Conservation (phyloP, 2,329 filamentous ascomycete genomes). For the Cercospora sp. region DNA sequence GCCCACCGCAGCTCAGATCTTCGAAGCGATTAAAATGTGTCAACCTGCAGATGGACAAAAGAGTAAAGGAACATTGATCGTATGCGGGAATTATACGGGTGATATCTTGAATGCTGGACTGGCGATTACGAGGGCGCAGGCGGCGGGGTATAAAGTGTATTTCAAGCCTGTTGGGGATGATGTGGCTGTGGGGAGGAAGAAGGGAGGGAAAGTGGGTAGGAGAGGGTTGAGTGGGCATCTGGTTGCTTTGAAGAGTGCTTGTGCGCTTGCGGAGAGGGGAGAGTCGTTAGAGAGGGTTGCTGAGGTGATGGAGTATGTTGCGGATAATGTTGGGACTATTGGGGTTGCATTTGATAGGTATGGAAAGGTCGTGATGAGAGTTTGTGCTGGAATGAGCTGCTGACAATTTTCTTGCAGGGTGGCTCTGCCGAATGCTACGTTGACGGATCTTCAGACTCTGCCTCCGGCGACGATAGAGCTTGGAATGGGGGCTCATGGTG, state of each 20-base stretch:
- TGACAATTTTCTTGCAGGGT: conserved; percentile 32
- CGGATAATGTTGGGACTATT: conserved; percentile 41
- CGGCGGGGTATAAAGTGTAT: conserved; percentile 55
- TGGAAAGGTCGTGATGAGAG: neutral
- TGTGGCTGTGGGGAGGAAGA: conserved; percentile 61
- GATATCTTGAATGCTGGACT: conserved; percentile 64
- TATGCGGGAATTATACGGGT: conserved; percentile 67
- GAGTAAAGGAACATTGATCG: conserved; percentile 55
- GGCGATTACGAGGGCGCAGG: conserved; percentile 59
- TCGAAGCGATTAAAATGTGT: conserved; percentile 58
- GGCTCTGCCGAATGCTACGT: conserved; percentile 50
- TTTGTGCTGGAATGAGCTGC: neutral
- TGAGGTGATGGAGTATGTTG: conserved; percentile 43
- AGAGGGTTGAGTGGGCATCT: conserved; percentile 64
- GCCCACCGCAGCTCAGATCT: conserved; percentile 63
- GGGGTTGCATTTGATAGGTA: conserved; percentile 42
- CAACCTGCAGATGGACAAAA: conserved; percentile 34
- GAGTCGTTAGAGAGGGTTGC: conserved; percentile 39
- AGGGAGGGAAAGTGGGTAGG: conserved; percentile 59
- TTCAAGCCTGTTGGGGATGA: conserved; percentile 66
- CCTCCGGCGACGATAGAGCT: conserved; percentile 58
- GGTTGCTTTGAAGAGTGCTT: conserved; percentile 61
- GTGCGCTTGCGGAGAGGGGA: conserved; percentile 50
- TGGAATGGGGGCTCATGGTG: conserved; percentile 68
- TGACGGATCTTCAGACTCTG: conserved; percentile 62